Conservation (phyloP, 495 filamentous ascomycete genomes). For the Talaromyces thailandensis region DNA sequence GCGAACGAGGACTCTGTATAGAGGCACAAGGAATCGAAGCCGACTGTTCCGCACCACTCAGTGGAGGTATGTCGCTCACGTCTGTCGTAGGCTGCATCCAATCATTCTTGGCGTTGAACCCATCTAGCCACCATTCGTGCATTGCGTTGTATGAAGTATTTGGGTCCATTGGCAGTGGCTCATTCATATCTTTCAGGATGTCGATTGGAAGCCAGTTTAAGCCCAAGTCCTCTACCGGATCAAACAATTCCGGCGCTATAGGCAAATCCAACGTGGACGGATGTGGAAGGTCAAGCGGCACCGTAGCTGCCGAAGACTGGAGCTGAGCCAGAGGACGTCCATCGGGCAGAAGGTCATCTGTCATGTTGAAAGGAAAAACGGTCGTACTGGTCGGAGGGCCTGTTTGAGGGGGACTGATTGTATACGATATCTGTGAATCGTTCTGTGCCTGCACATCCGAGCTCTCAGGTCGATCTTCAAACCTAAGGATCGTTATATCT, state of each 20-base stretch:
- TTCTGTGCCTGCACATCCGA: background rate
- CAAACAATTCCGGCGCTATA: background rate
- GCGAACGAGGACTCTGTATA: background rate
- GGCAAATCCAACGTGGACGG: background rate
- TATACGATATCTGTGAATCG: background rate
- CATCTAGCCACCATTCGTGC: conserved; percentile 5
- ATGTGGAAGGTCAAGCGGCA: background rate
- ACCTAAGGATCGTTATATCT: background rate
- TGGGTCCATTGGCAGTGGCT: background rate
- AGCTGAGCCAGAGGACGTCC: background rate
- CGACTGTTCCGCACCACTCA: background rate
- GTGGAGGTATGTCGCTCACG: conserved; percentile 4
- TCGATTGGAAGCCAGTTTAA: conserved; percentile 32
- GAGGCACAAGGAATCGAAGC: background rate
- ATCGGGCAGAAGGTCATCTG: background rate
- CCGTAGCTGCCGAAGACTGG: background rate
- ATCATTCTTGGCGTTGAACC: background rate
- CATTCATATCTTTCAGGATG: conserved; percentile 8
- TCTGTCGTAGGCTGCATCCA: conserved; percentile 25
- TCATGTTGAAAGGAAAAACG: background rate
- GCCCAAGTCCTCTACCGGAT: conserved; percentile 17
- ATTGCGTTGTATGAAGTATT: background rate
- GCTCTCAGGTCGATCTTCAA: background rate
- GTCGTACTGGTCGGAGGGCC: background rate
- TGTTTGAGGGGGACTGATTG: background rate